Evolutionary conservation across 1,284 basidiomycete species (phyloP), one percentile per base, ranked within the genome.

Genomic region (Somion occarium): DNA sequence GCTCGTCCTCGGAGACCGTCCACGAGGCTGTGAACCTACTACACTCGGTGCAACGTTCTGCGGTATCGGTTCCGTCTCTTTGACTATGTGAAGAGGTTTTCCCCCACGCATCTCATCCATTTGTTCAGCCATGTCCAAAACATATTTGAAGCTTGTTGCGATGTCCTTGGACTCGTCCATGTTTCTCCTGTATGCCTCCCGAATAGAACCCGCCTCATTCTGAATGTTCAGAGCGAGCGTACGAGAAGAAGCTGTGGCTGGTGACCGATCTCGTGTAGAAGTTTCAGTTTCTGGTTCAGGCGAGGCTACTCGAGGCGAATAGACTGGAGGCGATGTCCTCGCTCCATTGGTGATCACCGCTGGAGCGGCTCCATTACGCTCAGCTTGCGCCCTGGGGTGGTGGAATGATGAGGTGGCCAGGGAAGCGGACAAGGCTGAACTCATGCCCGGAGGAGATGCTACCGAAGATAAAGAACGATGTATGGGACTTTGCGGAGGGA

Each of bases 351-450:
- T 12, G 5, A 25, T 39, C 5, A 5, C 38, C 30, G 20, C 7
- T 19, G 19, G 15, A 43, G 18, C 5, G 23, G 45, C 38, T 12
- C 42, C 27, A 11, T 37, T 37, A 20, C 44, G 38, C 48, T 56
- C 52, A 37, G 49, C 41, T 24, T 62, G 59, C 5, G 66, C 69
- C 53, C 64, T 70, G 5, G 80, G 76, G 59, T 82, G 73, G 53
- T 85, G 77, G 59, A 88, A 82, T 11, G 70, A 67, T 13, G 83
- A 75, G 19, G 76, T 79, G 9, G 75, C 81, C 27, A 90, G 69
- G 23, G 87, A 89, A 13, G 79, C 78, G 22, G 88, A 90, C 37
- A 90, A 75, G 12, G 82, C 78, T 49, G 87, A 89, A 15, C 74
- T 59, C 43, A 72, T 69, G 19, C 73, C 72, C 23, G 63, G 62